Base-by-base conservation (phyloP, 345 rosid species). In the Viola odorata region DNA sequence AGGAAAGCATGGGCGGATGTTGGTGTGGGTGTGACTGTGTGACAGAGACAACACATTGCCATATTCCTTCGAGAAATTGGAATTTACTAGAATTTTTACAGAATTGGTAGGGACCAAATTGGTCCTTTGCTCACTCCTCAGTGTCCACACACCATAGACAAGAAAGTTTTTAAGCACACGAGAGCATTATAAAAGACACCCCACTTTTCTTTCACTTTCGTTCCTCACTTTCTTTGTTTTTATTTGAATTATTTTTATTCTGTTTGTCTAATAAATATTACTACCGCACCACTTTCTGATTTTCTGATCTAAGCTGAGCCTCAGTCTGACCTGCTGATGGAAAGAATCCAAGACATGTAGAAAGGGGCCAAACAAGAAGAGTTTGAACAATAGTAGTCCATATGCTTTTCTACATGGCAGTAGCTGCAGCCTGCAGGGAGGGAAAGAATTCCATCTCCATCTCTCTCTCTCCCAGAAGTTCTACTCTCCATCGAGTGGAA, bases 41-140 rank as follows among this genome's bases (percentile, higher is more conserved):
- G 86, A 84, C 82, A 81, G 72, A 50, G 84, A 83, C 88, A 67
- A 70, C 59, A 56, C 81, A 66, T 82, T 73, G 78, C 66, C 1
- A 84, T 84, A 79, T 79, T 84, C 89, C 86, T 81, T 79, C 82
- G 76, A 81, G 84, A 84, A 79, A 78, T 78, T n/a, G n/a, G n/a
- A n/a, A n/a, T n/a, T n/a, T n/a, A n/a, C n/a, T n/a, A n/a, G n/a
- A n/a, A n/a, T n/a, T n/a, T n/a, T 65, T 76, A 68, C 23, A 23
- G 32, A 23, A 23, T 23, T 23, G 8, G 77, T 72, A 75, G 84
- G 76, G 44, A 65, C 64, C 50, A 23, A 23, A 23, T 23, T 23
- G 32, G 12, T 53, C 59, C 37, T 12, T 4, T 38, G 9, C 5
- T 6, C n/a, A 8, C 32, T 41, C 17, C 41, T 5, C 15, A 12